Evolutionary conservation across 2,329 filamentous ascomycete genomes (phyloP).

Genomic region (Cryoendolithus antarcticus): DNA sequence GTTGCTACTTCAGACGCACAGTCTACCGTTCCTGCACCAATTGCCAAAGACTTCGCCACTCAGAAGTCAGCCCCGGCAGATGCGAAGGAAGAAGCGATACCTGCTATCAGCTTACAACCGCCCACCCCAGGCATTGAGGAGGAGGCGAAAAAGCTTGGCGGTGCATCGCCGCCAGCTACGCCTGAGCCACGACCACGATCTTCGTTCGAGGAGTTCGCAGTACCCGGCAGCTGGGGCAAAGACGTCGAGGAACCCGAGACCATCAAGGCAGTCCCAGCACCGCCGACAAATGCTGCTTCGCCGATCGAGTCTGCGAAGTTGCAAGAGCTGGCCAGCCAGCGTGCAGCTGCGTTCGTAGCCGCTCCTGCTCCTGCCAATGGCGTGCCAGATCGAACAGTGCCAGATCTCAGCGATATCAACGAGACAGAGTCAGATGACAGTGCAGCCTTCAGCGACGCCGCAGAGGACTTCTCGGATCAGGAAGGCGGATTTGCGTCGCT

Average conservation of each 20-base stretch:
- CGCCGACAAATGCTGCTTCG: not conserved
- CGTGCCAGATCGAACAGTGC: not conserved
- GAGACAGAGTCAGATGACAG: conserved; percentile 30
- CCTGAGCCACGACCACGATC: conserved; percentile 6
- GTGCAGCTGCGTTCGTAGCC: not conserved
- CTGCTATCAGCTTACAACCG: conserved; percentile 22
- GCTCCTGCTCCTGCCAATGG: not conserved
- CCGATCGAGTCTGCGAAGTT: not conserved
- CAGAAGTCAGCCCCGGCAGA: not conserved
- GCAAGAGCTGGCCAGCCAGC: not conserved
- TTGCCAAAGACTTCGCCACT: conserved; percentile 14
- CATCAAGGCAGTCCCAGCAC: not conserved
- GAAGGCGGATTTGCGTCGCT: conserved; percentile 59
- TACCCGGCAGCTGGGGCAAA: conserved; percentile 18
- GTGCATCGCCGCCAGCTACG: conserved; percentile 2
- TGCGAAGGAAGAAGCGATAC: conserved; percentile 11
- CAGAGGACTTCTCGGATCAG: conserved; percentile 59
- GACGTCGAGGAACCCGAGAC: not conserved
- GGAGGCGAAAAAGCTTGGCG: conserved; percentile 15
- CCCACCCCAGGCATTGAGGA: conserved; percentile 23
- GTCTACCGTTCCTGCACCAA: conserved; percentile 6
- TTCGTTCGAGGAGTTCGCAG: conserved; percentile 12
- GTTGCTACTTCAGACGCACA: not conserved
- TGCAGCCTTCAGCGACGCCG: conserved; percentile 64
- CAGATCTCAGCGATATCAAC: conserved; percentile 10